Percentiles rank a stretch among this genome's conserved stretches.
phyloP scores from a whole-genome alignment of 2,329 filamentous ascomycete species.

The Cercospora zeina region DNA sequence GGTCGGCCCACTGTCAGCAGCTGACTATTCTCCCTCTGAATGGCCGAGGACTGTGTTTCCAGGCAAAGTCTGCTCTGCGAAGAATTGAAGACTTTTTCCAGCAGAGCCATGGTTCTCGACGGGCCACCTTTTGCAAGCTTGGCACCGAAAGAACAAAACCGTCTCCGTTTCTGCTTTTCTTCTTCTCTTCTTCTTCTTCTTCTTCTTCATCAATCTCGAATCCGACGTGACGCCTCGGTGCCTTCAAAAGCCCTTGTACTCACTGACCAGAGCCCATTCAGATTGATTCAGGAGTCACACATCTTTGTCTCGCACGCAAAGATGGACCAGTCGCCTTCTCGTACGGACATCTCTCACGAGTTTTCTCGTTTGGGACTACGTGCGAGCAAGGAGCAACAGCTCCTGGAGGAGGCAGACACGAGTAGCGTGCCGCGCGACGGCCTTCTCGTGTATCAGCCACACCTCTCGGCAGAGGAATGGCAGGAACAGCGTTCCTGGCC shows the following conservation, averaged over 20 bases:
- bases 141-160: not conserved
- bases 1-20: too few species aligned
- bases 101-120: not conserved
- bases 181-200: not conserved
- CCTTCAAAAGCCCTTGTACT: constrained; percentile 2
- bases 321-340: not conserved
- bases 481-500: not conserved
- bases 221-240: not conserved
- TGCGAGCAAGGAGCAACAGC: not conserved
- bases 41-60: too few species aligned
- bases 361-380: not conserved
- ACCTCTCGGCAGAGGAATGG: not conserved
- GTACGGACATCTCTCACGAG: not conserved
- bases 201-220: constrained; percentile 4
- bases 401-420: not conserved
- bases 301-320: not conserved
- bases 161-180: not conserved
- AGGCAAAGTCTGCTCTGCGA: too few species aligned
- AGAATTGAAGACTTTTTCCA: too few species aligned
- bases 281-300: not conserved
- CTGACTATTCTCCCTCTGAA: too few species aligned
- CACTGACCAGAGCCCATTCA: not conserved
- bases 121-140: not conserved
- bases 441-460: not conserved
- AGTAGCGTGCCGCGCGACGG: not conserved